Evolutionary conservation across 2,329 filamentous ascomycete species (phyloP).

Genomic region (Penicillium sp.): DNA sequence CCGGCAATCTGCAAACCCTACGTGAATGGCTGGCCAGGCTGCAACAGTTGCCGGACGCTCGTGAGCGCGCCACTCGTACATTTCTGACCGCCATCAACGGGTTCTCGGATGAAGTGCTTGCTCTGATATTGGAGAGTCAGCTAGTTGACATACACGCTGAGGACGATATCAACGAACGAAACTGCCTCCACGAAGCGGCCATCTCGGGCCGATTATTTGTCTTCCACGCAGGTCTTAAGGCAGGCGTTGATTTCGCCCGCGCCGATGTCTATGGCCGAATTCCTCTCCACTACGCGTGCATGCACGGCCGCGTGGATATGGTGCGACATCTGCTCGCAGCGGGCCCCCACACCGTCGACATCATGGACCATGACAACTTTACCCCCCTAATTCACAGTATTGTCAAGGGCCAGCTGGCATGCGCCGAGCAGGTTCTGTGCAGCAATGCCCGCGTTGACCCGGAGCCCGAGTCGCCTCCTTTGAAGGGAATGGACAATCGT

Average conservation of each 20-base stretch:
- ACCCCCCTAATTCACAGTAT: constrained; percentile 94
- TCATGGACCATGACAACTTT: constrained; percentile 95
- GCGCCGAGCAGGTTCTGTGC: constrained; percentile 73
- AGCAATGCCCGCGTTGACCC: constrained; percentile 83
- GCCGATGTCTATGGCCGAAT: constrained; percentile 93
- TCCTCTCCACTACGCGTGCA: constrained; percentile 91
- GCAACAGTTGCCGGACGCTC: constrained; percentile 57
- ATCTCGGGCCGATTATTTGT: constrained; percentile 86
- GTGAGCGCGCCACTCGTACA: constrained; percentile 79
- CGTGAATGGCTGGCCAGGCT: constrained; percentile 78
- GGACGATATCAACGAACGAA: constrained; percentile 96
- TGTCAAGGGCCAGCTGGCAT: constrained; percentile 77
- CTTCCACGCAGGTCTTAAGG: constrained; percentile 70
- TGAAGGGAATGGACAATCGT: neutral
- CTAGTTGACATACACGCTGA: constrained; percentile 88
- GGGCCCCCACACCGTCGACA: constrained; percentile 73
- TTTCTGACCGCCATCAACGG: constrained; percentile 89
- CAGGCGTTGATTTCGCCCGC: constrained; percentile 71
- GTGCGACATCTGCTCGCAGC: constrained; percentile 69
- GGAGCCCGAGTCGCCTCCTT: constrained; percentile 48
- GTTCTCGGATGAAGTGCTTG: constrained; percentile 72
- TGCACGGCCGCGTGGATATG: constrained; percentile 87
- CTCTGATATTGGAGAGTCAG: constrained; percentile 72
- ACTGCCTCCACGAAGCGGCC: constrained; percentile 93
- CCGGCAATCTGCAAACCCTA: constrained; percentile 73